A percentile compares a stretch with the other conserved stretches of the same genome.
Evolutionary conservation across 768 basidiomycete species (phyloP).

Genomic region (Boletus sp.): DNA sequence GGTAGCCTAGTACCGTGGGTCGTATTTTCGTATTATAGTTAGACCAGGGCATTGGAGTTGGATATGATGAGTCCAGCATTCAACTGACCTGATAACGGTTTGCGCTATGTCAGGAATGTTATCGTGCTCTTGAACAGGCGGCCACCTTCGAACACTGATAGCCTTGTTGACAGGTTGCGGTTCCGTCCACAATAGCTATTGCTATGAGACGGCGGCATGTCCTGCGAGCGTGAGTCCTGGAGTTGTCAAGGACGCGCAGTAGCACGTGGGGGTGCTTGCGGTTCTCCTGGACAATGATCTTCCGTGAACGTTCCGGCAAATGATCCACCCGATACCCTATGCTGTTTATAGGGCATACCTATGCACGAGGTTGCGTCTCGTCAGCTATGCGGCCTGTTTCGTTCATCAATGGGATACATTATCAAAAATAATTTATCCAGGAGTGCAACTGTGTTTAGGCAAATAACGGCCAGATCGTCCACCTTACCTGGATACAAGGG

Average conservation of each 20-base stretch:
- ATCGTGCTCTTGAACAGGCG: background rate
- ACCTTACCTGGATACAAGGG: background rate
- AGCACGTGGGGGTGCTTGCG: background rate
- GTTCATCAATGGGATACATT: background rate
- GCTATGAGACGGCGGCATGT: background rate
- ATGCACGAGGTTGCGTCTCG: background rate
- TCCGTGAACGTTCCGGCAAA: background rate
- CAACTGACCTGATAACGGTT: background rate
- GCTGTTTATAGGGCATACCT: background rate
- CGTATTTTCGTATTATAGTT: background rate
- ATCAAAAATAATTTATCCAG: background rate
- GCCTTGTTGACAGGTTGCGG: background rate
- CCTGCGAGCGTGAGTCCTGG: background rate
- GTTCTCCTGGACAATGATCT: background rate
- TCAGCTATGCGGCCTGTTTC: background rate
- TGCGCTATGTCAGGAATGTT: background rate
- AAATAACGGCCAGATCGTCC: background rate
- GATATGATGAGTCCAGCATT: background rate
- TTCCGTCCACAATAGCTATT: background rate
- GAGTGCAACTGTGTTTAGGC: background rate
- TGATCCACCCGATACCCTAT: background rate
- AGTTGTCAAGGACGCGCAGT: background rate
- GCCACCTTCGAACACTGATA: background rate
- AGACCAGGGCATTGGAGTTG: background rate
- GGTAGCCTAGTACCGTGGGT: background rate